Conservation (phyloP, 345 rosid genomes). For the Pseudoturritis turrita region DNA sequence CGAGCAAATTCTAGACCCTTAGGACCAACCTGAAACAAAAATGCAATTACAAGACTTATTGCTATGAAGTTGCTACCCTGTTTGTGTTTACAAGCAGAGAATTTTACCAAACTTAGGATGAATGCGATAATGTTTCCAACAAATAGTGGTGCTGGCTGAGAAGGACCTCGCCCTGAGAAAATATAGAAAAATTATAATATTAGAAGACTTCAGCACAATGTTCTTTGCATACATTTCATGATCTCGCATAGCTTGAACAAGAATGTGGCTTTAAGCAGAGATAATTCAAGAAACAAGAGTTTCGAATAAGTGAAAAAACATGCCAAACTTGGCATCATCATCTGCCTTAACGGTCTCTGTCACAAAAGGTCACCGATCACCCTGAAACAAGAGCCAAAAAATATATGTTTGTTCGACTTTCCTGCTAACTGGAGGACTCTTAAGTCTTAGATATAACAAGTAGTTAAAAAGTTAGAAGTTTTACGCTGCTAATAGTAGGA, state of each 20-base stretch:
- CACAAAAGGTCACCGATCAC: conserved; percentile 77
- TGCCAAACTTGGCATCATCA: conserved; percentile 83
- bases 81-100: conserved; percentile 5
- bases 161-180: conserved; percentile 74
- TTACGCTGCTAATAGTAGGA: conserved; percentile 78
- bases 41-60: not conserved
- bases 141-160: conserved; percentile 81
- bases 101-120: conserved; percentile 67
- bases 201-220: conserved; percentile 4
- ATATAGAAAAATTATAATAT: not conserved
- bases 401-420: not conserved
- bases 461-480: conserved; percentile 6
- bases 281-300: not conserved
- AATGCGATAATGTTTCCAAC: conserved; percentile 79
- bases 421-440: not conserved
- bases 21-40: conserved; percentile 69
- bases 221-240: not conserved
- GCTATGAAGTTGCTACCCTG: not conserved
- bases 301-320: too few relatives aligned
- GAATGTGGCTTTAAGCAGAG: not conserved
- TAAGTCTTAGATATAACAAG: not conserved
- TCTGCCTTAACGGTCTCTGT: conserved; percentile 96
- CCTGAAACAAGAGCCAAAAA: conserved; percentile 41
- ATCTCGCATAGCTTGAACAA: not conserved
- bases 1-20: conserved; percentile 97